A percentile compares a stretch with the other conserved stretches of the same genome.
Evolutionary conservation across 2,329 filamentous ascomycete genomes (phyloP).

Genomic region (Zelopaecilomyces penicillatus): DNA sequence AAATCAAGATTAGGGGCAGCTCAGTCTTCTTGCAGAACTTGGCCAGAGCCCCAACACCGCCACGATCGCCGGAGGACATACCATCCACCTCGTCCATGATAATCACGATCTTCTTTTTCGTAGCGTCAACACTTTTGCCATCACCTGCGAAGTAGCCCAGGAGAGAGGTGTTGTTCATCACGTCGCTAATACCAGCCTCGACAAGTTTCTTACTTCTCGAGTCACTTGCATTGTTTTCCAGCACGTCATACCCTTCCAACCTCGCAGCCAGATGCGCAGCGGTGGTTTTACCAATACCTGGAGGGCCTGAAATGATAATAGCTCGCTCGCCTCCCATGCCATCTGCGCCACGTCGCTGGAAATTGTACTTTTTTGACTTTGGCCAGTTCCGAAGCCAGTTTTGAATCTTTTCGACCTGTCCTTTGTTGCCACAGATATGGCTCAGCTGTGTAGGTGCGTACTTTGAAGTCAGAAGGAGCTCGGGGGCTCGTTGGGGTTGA

Average conservation of each 20-base stretch:
- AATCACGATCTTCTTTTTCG: constrained; percentile 87
- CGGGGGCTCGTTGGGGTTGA: constrained; percentile 42
- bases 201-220: constrained; percentile 93
- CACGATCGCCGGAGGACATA: constrained; percentile 95
- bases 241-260: constrained; percentile 82
- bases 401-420: constrained; percentile 80
- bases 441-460: constrained; percentile 79
- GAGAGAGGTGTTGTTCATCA: constrained; percentile 88
- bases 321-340: constrained; percentile 76
- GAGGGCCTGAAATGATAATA: constrained; percentile 92
- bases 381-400: constrained; percentile 78
- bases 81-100: constrained; percentile 99
- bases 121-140: constrained; percentile 67
- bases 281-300: constrained; percentile 95
- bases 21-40: constrained; percentile 93
- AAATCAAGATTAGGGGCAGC: constrained; percentile 92
- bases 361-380: constrained; percentile 68
- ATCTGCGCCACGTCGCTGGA: constrained; percentile 75
- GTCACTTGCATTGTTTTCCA: constrained; percentile 95
- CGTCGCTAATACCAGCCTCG: constrained; percentile 77
- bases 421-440: constrained; percentile 95
- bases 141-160: constrained; percentile 84
- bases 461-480: constrained; percentile 84
- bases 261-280: constrained; percentile 91
- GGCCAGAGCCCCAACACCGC: constrained; percentile 87